Evolutionary conservation across 2,329 filamentous ascomycete species (phyloP).

Genomic region (Zymoseptoria brevis): DNA sequence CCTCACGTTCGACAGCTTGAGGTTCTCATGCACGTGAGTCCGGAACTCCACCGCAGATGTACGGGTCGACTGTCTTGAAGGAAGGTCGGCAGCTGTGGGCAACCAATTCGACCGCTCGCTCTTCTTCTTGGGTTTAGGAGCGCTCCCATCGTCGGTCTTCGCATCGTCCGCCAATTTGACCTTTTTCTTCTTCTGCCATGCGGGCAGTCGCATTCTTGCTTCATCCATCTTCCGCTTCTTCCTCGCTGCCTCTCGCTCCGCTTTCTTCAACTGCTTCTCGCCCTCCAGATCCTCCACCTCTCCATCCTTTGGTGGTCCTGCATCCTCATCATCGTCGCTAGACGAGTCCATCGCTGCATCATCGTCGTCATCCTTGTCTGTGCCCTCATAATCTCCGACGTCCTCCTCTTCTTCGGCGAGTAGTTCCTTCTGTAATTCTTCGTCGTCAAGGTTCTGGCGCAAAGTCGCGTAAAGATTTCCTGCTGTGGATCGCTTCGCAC

Average conservation of each 20-base stretch:
- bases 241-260: constrained; percentile 61
- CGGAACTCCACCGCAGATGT: constrained; percentile 56
- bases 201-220: constrained; percentile 54
- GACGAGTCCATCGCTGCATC: constrained; percentile 79
- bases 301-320: constrained; percentile 38
- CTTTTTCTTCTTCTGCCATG: constrained; percentile 62
- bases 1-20: constrained; percentile 63
- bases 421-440: constrained; percentile 35
- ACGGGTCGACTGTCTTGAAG: constrained; percentile 54
- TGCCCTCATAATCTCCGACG: constrained; percentile 35
- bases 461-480: constrained; percentile 77
- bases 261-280: constrained; percentile 75
- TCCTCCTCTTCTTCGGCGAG: constrained; percentile 46
- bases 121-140: constrained; percentile 51
- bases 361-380: constrained; percentile 51
- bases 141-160: constrained; percentile 23
- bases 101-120: constrained; percentile 65
- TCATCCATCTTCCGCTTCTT: constrained; percentile 79
- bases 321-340: constrained; percentile 65
- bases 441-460: constrained; percentile 50
- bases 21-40: constrained; percentile 54
- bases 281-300: constrained; percentile 67
- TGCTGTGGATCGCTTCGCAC: constrained; percentile 69
- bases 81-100: constrained; percentile 54
- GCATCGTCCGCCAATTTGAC: constrained; percentile 38